Evolutionary conservation across 371 early-diverging fungal species (phyloP).

Genomic region (Rhizopus delemar): DNA sequence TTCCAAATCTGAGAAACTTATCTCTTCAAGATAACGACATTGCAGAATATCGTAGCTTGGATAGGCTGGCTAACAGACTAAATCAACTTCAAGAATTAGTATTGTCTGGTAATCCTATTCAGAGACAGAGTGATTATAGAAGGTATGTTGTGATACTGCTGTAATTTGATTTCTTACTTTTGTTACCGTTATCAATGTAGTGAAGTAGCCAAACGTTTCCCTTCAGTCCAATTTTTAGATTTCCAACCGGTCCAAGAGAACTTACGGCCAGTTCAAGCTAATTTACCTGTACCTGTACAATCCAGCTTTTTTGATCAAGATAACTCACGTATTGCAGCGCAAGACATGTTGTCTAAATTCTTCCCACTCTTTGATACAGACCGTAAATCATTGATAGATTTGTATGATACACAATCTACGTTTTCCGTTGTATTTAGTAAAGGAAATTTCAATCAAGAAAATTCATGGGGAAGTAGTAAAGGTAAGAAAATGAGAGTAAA

Average conservation of each 20-base stretch:
- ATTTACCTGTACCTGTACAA: conserved; percentile 21
- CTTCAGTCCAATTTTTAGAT: conserved; percentile 22
- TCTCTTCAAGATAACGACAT: conserved; percentile 62
- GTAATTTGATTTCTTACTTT: no score
- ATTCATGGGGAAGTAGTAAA: conserved; percentile 39
- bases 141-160: conserved; percentile 6
- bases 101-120: conserved; percentile 58
- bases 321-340: conserved; percentile 33
- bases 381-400: conserved; percentile 33
- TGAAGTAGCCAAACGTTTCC: conserved; percentile 25
- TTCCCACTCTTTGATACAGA: conserved; percentile 48
- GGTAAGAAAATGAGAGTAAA: conserved; percentile 18
- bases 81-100: conserved; percentile 51
- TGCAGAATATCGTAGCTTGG: conserved; percentile 48
- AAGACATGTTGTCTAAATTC: conserved; percentile 43
- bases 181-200: background rate
- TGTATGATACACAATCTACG: conserved; percentile 38
- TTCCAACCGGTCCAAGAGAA: conserved; percentile 23
- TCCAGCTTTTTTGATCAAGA: conserved; percentile 40
- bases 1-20: conserved; percentile 57
- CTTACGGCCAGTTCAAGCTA: conserved; percentile 1
- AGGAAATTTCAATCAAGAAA: conserved; percentile 27
- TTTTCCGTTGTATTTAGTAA: conserved; percentile 37
- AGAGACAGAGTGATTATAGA: conserved; percentile 25
- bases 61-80: conserved; percentile 43